A percentile compares a stretch with the other conserved stretches of the same genome.
phyloP scores from a whole-genome alignment of 345 rosid species.

The Rhizophora mangle region DNA sequence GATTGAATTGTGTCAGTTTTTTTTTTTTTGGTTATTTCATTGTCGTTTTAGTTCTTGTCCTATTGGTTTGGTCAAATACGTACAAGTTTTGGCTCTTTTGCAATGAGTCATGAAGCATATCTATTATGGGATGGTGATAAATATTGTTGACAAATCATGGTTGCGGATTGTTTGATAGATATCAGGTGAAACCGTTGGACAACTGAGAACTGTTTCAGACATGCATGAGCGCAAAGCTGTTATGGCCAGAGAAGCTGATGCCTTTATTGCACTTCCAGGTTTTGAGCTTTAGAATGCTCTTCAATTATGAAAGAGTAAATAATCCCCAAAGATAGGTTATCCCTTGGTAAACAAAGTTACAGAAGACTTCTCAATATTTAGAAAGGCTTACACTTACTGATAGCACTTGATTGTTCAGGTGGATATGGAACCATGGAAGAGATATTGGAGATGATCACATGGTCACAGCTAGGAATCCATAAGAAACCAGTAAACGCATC shows the following conservation, averaged over 20 bases:
- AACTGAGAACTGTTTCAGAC: conserved; percentile 73
- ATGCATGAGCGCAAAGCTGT: conserved; percentile 97
- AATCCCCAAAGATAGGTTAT: conserved; percentile 4
- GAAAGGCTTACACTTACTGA: conserved; percentile 3
- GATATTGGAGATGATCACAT: conserved; percentile 89
- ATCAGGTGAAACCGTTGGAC: conserved; percentile 87
- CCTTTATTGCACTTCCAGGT: conserved; percentile 97
- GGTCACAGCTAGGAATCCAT: conserved; percentile 97
- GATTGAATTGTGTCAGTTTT: not conserved
- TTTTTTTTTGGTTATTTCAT: not conserved
- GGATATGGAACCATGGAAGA: conserved; percentile 99
- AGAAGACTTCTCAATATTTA: conserved; percentile 3
- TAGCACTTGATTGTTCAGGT: conserved; percentile 39
- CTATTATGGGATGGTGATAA: not conserved
- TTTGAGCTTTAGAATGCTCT: conserved; percentile 15
- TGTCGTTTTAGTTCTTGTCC: not conserved
- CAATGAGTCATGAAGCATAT: not conserved
- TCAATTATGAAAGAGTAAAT: conserved; percentile 6
- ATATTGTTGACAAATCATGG: conserved; percentile 13
- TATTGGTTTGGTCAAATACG: not conserved
- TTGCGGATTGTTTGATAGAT: conserved; percentile 42
- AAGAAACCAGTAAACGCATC: conserved; percentile 70
- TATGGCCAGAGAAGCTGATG: conserved; percentile 97
- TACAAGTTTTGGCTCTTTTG: not conserved
- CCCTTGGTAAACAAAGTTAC: too few relatives aligned